phyloP scores from a whole-genome alignment of 768 basidiomycete genomes.

The Trametes maxima region DNA sequence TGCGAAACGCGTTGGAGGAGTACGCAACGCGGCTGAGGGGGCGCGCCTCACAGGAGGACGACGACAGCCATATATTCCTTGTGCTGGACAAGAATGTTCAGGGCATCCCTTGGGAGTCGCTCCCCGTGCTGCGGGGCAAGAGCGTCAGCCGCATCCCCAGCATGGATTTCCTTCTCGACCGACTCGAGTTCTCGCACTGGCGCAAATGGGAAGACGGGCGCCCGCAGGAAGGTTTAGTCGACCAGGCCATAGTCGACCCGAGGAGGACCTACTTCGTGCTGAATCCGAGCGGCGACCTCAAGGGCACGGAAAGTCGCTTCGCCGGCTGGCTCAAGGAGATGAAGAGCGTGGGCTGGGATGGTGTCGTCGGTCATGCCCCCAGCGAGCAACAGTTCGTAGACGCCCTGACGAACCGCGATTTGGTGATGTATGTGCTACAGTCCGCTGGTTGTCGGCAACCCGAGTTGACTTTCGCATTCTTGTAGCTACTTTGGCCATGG shows the following conservation, averaged over 20 bases:
- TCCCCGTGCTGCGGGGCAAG: constrained; percentile 80
- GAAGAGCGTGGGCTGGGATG: constrained; percentile 79
- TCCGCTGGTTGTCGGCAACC: background rate
- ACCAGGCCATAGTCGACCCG: constrained; percentile 62
- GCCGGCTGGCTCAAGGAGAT: constrained; percentile 75
- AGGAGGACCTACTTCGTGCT: constrained; percentile 79
- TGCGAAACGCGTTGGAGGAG: constrained; percentile 77
- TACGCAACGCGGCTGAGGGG: constrained; percentile 48
- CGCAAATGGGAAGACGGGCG: constrained; percentile 33
- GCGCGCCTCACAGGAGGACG: constrained; percentile 33
- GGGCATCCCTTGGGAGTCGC: constrained; percentile 93
- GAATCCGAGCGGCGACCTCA: constrained; percentile 91
- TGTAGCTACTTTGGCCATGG: constrained; percentile 95
- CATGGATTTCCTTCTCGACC: constrained; percentile 83
- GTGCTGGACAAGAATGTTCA: constrained; percentile 89
- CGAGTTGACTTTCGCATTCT: background rate
- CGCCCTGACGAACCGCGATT: constrained; percentile 72
- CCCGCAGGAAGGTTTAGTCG: constrained; percentile 31
- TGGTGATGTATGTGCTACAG: constrained; percentile 79
- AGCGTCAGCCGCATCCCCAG: constrained; percentile 94
- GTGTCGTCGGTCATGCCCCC: constrained; percentile 72
- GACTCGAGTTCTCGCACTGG: constrained; percentile 63
- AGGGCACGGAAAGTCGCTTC: constrained; percentile 82
- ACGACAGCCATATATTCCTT: constrained; percentile 81
- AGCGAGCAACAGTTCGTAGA: constrained; percentile 83